These are phyloP conservation scores for Neonectria neomacrospora DNA, from an alignment of 2,329 filamentous ascomycete genomes.

Conservation along the genomic window DNA sequence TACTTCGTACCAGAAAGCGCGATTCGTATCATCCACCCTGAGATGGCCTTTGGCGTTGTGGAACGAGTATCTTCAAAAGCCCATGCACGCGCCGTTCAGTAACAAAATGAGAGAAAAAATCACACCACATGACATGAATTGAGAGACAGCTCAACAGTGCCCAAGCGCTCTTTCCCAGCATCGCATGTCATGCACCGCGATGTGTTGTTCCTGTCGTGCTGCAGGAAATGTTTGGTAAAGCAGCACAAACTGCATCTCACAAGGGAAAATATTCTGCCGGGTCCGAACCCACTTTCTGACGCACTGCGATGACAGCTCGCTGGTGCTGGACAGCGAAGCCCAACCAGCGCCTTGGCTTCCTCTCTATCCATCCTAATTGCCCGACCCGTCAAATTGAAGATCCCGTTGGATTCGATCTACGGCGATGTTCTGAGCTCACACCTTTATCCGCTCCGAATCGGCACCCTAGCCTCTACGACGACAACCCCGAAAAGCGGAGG, in stretches of 20 bases:
- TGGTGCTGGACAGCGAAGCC: constrained; percentile 24
- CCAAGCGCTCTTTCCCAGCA: not conserved
- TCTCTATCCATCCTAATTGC: constrained; percentile 16
- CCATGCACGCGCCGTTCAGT: not conserved
- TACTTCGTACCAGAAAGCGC: not conserved
- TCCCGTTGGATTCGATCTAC: constrained; percentile 6
- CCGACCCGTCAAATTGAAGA: constrained; percentile 2
- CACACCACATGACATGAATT: not conserved
- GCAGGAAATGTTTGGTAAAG: constrained; percentile 1
- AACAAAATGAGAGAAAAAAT: not conserved
- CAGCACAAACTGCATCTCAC: constrained; percentile 6
- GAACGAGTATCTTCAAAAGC: not conserved
- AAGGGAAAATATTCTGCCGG: constrained; percentile 27
- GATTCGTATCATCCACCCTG: not conserved
- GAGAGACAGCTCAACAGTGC: not conserved
- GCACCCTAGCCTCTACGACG: constrained; percentile 2
- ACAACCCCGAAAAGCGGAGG: constrained; percentile 10
- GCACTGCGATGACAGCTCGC: constrained; percentile 22
- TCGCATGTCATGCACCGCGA: constrained; percentile 1
- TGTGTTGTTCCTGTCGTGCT: constrained; percentile 5
- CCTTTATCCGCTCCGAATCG: constrained; percentile 4
- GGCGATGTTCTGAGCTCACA: constrained; percentile 9
- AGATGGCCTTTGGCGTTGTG: not conserved
- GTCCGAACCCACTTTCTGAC: constrained; percentile 26
- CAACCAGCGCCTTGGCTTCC: constrained; percentile 15